phyloP scores from a whole-genome alignment of 1,284 basidiomycete species.

The Leucoagaricus sp. region DNA sequence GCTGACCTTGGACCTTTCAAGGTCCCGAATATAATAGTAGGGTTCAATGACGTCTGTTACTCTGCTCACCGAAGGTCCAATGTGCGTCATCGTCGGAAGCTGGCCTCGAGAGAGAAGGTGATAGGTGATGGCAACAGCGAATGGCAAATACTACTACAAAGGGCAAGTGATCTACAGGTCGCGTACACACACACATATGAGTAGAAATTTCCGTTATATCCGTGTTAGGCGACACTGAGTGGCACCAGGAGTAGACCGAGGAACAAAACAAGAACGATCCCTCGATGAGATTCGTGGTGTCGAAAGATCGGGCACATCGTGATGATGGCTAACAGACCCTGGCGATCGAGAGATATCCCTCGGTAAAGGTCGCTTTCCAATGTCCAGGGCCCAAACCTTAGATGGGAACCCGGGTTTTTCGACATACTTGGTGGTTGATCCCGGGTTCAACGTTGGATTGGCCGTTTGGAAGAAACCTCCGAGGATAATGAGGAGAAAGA shows the following conservation, averaged over 20 bases:
- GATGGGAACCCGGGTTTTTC: conserved; percentile 8
- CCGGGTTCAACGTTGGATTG: conserved; percentile 14
- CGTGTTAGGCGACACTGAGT: background rate
- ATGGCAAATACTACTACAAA: background rate
- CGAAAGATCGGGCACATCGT: too few relatives aligned
- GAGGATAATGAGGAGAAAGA: conserved; percentile 1
- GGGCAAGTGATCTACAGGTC: background rate
- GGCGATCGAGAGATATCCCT: conserved; percentile 4
- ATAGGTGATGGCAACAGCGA: background rate
- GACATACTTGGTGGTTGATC: conserved; percentile 7
- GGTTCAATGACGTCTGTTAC: background rate
- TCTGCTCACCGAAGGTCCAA: background rate
- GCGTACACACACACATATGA: too few relatives aligned
- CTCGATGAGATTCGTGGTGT: too few relatives aligned
- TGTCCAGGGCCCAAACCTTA: background rate
- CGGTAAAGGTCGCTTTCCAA: conserved; percentile 1
- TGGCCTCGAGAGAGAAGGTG: background rate
- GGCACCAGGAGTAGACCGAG: background rate
- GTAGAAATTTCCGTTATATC: conserved; percentile 9
- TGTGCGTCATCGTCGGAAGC: conserved; percentile 3
- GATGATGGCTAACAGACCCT: background rate
- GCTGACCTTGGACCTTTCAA: background rate
- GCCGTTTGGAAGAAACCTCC: background rate
- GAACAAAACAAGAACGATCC: background rate
- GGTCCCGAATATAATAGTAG: background rate